A percentile compares a stretch with the other conserved stretches of the same genome.
Conservation (phyloP, 257 asterid species). For the Solanum microdontum region DNA sequence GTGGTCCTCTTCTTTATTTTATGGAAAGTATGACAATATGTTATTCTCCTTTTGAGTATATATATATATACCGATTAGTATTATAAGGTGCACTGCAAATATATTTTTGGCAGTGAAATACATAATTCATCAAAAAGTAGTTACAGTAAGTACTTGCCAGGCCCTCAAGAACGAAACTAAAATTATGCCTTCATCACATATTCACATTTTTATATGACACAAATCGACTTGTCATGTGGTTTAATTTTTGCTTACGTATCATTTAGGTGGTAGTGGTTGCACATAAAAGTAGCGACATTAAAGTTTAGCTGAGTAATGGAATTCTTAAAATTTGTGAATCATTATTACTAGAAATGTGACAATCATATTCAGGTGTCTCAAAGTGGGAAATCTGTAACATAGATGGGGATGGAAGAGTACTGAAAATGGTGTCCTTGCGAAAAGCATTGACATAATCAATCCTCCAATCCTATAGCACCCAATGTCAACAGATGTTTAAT, state of each 20-base stretch:
- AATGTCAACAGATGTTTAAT: background rate
- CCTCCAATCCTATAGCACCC: background rate
- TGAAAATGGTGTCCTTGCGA: too few relatives aligned
- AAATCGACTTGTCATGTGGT: background rate
- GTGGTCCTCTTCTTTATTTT: slow-evolving; percentile 49
- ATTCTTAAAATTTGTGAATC: background rate
- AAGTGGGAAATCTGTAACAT: background rate
- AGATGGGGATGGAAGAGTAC: background rate
- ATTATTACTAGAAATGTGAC: background rate
- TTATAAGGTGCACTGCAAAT: background rate
- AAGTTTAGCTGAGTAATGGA: background rate
- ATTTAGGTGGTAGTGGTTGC: background rate
- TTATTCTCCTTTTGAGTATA: background rate
- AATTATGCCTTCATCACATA: background rate
- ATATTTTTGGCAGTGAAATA: background rate
- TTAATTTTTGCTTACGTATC: background rate
- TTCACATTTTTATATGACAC: background rate
- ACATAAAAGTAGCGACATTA: background rate
- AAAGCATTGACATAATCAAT: background rate
- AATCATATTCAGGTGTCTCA: background rate
- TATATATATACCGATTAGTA: background rate
- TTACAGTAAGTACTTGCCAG: background rate
- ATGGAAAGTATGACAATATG: background rate
- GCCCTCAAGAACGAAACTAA: background rate
- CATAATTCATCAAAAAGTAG: background rate